Base-by-base conservation (phyloP, 768 basidiomycete species). In the Suillus paluster region DNA sequence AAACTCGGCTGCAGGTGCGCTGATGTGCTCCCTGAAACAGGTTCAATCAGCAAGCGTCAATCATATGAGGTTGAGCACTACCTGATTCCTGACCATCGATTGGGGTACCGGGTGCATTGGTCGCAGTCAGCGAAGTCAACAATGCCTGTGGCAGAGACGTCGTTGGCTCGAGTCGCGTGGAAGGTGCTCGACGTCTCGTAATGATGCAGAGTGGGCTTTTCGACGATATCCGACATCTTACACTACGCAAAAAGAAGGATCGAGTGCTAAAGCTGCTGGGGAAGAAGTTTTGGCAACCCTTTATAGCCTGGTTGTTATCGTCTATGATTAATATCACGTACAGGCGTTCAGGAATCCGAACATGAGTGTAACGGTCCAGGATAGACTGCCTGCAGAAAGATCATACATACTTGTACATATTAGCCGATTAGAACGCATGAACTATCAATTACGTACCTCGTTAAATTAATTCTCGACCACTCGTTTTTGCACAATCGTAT, bases 1-100 rank as follows among this genome's bases (percentile, higher is more conserved):
- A 63, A 86, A 84, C 70, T 87, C 86, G 17, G 84, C 86, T 25
- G 77, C 78, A 33, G 83, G 80, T 71, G 87, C 86, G 55, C 80
- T 74, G 30, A 86, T 66, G 49, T 69, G 66, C 50, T 77, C 71
- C 14, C 83, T 81, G 42, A 46, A 57, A 49, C 17, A n/a, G 14
- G 12, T 30, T 10, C 14, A 25, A 33, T 21, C 61, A 44, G 10
- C 14, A 10, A n/a, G 23, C 10, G n/a, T 17, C 41, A 9, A 27
- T 27, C 19, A 36, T 30, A 3, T 36, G 45, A 57, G 19, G 33
- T 53, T n/a, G 30, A 12, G 15, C 67, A 77, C 42, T 67, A 84
- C 85, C 84, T 78, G 53, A 79, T 79, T 62, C 67, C 76, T 30
- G 81, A 77, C 84, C 83, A 85, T 62, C 70, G 63, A 69, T 84